A percentile compares a stretch with the other conserved stretches of the same genome.
phyloP scores from a whole-genome alignment of 2,329 filamentous ascomycete species.

The Aspergillus arachidicola region DNA sequence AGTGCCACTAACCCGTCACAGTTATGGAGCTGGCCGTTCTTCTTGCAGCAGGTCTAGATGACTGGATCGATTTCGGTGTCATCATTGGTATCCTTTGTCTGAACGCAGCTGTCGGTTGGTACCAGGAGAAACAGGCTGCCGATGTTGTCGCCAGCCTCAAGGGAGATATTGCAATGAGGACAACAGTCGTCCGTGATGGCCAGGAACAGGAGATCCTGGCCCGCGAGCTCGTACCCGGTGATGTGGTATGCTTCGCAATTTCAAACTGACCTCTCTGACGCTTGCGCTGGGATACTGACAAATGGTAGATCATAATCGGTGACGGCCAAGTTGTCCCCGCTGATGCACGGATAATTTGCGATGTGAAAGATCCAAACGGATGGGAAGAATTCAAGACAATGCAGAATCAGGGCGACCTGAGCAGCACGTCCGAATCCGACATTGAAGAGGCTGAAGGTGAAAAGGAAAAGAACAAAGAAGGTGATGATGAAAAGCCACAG shows the following conservation, averaged over 20 bases:
- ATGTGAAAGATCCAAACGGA: slow-evolving; percentile 67
- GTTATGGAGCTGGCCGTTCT: slow-evolving; percentile 77
- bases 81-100: slow-evolving; percentile 75
- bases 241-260: slow-evolving; percentile 61
- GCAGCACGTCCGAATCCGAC: slow-evolving; percentile 52
- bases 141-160: slow-evolving; percentile 76
- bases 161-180: slow-evolving; percentile 77
- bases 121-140: slow-evolving; percentile 79
- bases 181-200: slow-evolving; percentile 67
- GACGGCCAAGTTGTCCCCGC: slow-evolving; percentile 72
- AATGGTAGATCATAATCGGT: slow-evolving; percentile 63
- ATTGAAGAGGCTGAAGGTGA: slow-evolving; percentile 58
- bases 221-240: slow-evolving; percentile 74
- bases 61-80: slow-evolving; percentile 78
- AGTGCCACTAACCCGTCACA: slow-evolving; percentile 23
- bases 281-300: slow-evolving; percentile 19
- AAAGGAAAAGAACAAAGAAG: slow-evolving; percentile 29
- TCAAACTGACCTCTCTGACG: not conserved
- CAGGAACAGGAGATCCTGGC: slow-evolving; percentile 67
- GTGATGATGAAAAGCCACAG: slow-evolving; percentile 14
- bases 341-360: slow-evolving; percentile 72
- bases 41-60: slow-evolving; percentile 70
- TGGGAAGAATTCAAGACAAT: slow-evolving; percentile 68
- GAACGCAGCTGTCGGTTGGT: slow-evolving; percentile 77
- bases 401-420: slow-evolving; percentile 63